Evolutionary conservation across 805 yeast species (phyloP), one percentile per base, ranked within the genome.

Genomic region (Candida nitratophila): DNA sequence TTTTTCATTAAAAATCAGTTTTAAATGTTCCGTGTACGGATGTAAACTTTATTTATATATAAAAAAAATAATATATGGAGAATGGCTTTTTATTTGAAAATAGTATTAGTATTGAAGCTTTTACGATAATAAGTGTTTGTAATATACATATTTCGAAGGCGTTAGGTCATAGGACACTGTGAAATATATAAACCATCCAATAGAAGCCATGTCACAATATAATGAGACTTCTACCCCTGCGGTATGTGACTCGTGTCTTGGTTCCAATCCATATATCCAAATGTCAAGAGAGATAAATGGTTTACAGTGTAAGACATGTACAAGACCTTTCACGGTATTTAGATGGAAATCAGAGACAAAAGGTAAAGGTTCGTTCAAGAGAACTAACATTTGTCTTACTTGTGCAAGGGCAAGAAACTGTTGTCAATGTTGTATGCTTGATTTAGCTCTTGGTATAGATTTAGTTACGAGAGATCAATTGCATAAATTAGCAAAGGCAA

Each of bases 391-490:
- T 17, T 91, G 99, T 64, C 58, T 66, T 31, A 79, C 90, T 0
- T 91, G 99, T 66, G 80, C 97, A 0, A 68, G 81, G 36, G 78
- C 82, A 37, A 74, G 83, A 47, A 83, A 86, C 63, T 83, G 95
- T 53, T 91, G 99, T 58, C 98, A 93, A 60, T 67, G 80, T 21
- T 91, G 99, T 61, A 75, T 88, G 77, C 61, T 84, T 30, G 98
- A 91, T 64, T 65, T 90, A 36, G 77, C 82, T 26, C 86, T 80
- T 65, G 86, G 89, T 3, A 77, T 93, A n/a, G 87, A 96, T 0
- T 59, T 88, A 16, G 77, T 81, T 11, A 65, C 88, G 7, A 69
- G 96, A 50, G 96, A 90, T 55, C 80, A 87, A 1, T 86, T 96
- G 4, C 61, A 89, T 53, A 79, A 80, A 52, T 71, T 87, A 73